These are phyloP conservation scores for Daldinia decipiens DNA, from an alignment of 495 filamentous ascomycete genomes.

Conservation along the genomic window DNA sequence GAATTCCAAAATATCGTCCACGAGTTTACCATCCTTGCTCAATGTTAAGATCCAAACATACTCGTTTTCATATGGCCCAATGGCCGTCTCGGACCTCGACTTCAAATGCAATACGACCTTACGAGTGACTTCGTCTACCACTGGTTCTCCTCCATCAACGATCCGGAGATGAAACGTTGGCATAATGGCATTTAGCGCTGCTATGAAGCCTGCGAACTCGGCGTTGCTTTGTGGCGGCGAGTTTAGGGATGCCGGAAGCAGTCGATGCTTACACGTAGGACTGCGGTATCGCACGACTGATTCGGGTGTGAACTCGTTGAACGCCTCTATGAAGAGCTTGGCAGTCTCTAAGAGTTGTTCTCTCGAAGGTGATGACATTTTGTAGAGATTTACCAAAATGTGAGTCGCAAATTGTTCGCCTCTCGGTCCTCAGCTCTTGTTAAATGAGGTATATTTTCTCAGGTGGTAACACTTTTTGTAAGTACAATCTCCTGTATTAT, in stretches of 20 bases:
- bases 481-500: neutral
- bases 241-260: slow-evolving; percentile 29
- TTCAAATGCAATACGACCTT: slow-evolving; percentile 43
- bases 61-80: slow-evolving; percentile 49
- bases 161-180: slow-evolving; percentile 26
- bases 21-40: slow-evolving; percentile 45
- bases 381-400: neutral
- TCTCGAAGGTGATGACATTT: slow-evolving; percentile 29
- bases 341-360: slow-evolving; percentile 42
- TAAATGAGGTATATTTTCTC: neutral
- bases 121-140: slow-evolving; percentile 40
- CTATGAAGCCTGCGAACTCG: slow-evolving; percentile 36
- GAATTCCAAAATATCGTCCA: slow-evolving; percentile 47
- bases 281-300: slow-evolving; percentile 35
- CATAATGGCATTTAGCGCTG: slow-evolving; percentile 14
- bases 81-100: slow-evolving; percentile 40
- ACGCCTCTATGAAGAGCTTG: slow-evolving; percentile 35
- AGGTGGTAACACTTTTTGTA: neutral
- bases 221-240: slow-evolving; percentile 32
- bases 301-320: slow-evolving; percentile 41
- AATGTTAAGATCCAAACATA: slow-evolving; percentile 48
- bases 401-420: neutral
- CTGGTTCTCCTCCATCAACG: slow-evolving; percentile 28
- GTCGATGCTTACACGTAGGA: slow-evolving; percentile 28
- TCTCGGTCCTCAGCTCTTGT: neutral